Base-by-base conservation (phyloP, 2,329 filamentous ascomycete species). In the Ophiostoma perfectum region DNA sequence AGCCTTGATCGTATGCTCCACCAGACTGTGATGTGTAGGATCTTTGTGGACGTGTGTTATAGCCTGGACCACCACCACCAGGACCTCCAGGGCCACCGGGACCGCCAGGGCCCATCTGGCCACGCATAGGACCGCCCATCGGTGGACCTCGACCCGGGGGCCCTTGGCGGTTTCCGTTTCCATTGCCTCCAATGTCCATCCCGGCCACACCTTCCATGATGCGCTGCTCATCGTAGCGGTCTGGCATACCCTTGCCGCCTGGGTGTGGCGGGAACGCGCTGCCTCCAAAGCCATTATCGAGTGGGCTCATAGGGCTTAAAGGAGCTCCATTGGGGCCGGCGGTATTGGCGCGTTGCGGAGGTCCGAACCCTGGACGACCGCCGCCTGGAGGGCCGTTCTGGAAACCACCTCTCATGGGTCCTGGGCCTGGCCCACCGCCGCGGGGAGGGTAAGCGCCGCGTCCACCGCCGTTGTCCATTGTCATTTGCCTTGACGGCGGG, bases 211-310 rank as follows among this genome's bases (percentile, higher is more conserved):
- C 75, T 38, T 78, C 77, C n/a, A 79, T 68, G 36, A 83, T 78
- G 39, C 78, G 74, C 16, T 76, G 73, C 55, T 82, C 81, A 67
- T 79, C 76, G 66, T 80, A 79, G 11, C 78, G 71, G 66, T 81
- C 80, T 4, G 77, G 76, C 72, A 75, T 78, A 63, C 76, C 76
- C 7, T 75, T 73, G 58, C 77, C 77, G n/a, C 80, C 80, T 0
- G 80, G 80, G 63, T 81, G 80, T 1, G 77, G 73, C 1, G 80
- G 80, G 70, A 80, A 82, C 4, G 80, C 74, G 67, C 80, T 77
- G n/a, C 77, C 77, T 14, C 77, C 77, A 64, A 78, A 79, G 58
- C 79, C 78, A 70, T 74, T 73, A 27, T 79, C 77, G 8, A 68
- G 65, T 11, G 72, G 71, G 63, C 71, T 74, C 16, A 68, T 44